Evolutionary conservation across 2,329 filamentous ascomycete genomes (phyloP).

Genomic region (Geoglossum cookeanum): DNA sequence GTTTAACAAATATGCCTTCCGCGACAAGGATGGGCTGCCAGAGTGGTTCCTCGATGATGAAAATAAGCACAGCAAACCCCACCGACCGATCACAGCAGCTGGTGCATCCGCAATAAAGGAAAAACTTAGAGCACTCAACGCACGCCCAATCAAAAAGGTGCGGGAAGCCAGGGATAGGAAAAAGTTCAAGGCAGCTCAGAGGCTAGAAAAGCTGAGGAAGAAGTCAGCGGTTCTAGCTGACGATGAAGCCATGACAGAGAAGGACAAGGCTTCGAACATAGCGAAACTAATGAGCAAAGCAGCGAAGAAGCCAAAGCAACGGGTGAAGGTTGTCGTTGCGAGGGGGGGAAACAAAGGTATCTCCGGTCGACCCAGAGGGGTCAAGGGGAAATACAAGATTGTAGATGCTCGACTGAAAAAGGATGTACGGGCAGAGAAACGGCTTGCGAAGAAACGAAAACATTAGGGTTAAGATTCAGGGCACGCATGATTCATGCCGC

Average conservation of each 20-base stretch:
- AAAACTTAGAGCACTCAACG: constrained; percentile 81
- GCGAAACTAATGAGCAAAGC: constrained; percentile 64
- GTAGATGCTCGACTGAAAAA: constrained; percentile 93
- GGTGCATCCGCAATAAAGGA: constrained; percentile 86
- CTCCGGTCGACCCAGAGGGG: constrained; percentile 68
- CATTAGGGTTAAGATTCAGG: neutral
- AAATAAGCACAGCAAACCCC: constrained; percentile 56
- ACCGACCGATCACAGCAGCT: constrained; percentile 80
- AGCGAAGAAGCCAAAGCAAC: constrained; percentile 59
- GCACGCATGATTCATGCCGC: too few species aligned
- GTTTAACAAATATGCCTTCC: constrained; percentile 85
- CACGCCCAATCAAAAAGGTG: constrained; percentile 96
- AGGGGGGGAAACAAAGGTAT: constrained; percentile 68
- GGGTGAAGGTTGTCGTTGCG: constrained; percentile 78
- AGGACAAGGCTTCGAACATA: constrained; percentile 83
- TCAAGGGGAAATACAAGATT: constrained; percentile 95
- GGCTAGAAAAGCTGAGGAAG: constrained; percentile 86
- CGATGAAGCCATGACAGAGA: constrained; percentile 84
- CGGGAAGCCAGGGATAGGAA: constrained; percentile 90
- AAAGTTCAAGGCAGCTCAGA: constrained; percentile 86
- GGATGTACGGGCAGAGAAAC: constrained; percentile 77
- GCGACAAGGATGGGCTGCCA: constrained; percentile 76
- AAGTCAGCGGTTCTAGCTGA: constrained; percentile 82
- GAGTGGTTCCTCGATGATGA: constrained; percentile 99
- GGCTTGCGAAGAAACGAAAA: constrained; percentile 50